Conservation (phyloP, 1,139 yeast genomes). For the Blastobotrys proliferans region DNA sequence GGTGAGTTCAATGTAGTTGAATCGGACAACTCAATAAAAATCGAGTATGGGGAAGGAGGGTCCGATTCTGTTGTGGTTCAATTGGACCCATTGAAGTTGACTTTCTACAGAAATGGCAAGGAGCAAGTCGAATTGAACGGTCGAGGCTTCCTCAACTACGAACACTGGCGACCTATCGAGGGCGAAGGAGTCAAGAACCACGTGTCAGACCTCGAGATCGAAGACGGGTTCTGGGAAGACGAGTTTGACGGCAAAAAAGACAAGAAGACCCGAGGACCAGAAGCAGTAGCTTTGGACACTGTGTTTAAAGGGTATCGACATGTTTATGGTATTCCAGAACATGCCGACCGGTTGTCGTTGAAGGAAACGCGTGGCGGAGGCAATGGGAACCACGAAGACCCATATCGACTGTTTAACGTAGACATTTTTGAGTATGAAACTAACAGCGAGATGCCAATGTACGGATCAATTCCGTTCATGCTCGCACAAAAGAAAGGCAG, state of each 20-base stretch:
- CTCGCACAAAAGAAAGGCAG: slow-evolving; percentile 57
- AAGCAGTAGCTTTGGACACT: slow-evolving; percentile 78
- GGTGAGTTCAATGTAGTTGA: background rate
- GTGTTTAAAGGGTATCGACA: slow-evolving; percentile 55
- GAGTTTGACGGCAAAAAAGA: slow-evolving; percentile 51
- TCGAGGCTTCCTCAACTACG: slow-evolving; percentile 65
- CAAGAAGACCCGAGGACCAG: slow-evolving; percentile 78
- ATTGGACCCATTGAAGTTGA: slow-evolving; percentile 51
- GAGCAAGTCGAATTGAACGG: slow-evolving; percentile 62
- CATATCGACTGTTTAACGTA: slow-evolving; percentile 84
- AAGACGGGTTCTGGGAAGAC: slow-evolving; percentile 36
- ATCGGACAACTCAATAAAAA: slow-evolving; percentile 13
- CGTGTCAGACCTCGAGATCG: slow-evolving; percentile 25
- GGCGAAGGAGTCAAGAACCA: slow-evolving; percentile 18
- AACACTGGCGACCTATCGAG: slow-evolving; percentile 57
- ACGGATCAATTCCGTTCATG: slow-evolving; percentile 89
- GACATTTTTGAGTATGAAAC: slow-evolving; percentile 92
- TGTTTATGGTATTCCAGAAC: slow-evolving; percentile 93
- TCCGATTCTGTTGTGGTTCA: slow-evolving; percentile 42
- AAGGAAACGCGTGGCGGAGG: slow-evolving; percentile 53
- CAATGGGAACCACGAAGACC: slow-evolving; percentile 47
- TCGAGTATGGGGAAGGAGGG: slow-evolving; percentile 43
- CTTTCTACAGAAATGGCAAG: slow-evolving; percentile 43
- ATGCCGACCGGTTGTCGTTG: slow-evolving; percentile 73
- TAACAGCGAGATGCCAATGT: slow-evolving; percentile 82